These are phyloP conservation scores for Paxillus ammoniavirescens DNA, from an alignment of 768 basidiomycete genomes.

Conservation along the genomic window DNA sequence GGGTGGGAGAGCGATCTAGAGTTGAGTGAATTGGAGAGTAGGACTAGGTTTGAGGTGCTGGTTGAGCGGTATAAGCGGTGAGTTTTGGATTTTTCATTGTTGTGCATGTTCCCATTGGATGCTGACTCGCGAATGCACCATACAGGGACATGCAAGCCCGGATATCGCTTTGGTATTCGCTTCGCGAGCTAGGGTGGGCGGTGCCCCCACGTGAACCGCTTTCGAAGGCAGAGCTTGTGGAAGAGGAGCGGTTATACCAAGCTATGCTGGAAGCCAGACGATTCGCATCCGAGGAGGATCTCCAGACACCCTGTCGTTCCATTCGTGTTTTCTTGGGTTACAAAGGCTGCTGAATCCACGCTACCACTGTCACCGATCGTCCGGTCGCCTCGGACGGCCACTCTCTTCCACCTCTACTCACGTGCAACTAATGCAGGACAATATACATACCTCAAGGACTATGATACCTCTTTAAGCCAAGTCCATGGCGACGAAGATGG, in stretches of 20 bases:
- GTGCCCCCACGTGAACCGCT: conserved; percentile 60
- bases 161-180: conserved; percentile 61
- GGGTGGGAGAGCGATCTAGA: conserved; percentile 76
- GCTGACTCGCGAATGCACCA: neutral
- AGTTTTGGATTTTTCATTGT: conserved; percentile 15
- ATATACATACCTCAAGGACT: conserved; percentile 27
- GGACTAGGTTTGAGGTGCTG: conserved; percentile 58
- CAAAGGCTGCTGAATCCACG: conserved; percentile 35
- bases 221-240: conserved; percentile 66
- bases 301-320: conserved; percentile 55
- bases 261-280: conserved; percentile 59
- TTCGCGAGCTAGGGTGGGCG: conserved; percentile 56
- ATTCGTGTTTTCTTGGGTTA: conserved; percentile 60
- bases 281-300: conserved; percentile 50
- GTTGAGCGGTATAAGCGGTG: conserved; percentile 57
- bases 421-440: conserved; percentile 8
- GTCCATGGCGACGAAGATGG: neutral
- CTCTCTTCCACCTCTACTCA: conserved; percentile 5
- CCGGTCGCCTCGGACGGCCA: neutral
- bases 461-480: conserved; percentile 17
- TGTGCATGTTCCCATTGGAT: neutral
- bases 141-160: conserved; percentile 65
- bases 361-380: neutral
- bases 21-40: conserved; percentile 51
- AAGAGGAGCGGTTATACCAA: conserved; percentile 61